These are phyloP conservation scores for Diplotaxis tenuifolia DNA, from an alignment of 345 rosid genomes.

Conservation along the genomic window DNA sequence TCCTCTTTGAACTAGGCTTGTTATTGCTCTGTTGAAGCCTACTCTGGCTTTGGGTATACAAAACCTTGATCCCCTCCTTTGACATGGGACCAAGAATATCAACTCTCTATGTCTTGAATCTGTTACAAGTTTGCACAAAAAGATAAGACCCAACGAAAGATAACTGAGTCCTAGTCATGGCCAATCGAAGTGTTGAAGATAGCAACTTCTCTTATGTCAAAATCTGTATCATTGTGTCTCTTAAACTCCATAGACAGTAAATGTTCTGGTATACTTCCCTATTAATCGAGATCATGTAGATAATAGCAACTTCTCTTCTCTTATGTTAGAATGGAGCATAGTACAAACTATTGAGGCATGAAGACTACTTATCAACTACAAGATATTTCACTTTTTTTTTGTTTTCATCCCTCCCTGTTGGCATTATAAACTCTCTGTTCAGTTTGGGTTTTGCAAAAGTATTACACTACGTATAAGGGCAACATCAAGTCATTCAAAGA, in stretches of 20 bases:
- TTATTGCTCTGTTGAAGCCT: background rate
- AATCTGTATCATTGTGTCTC: background rate
- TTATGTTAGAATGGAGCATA: background rate
- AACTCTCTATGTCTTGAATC: background rate
- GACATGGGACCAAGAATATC: background rate
- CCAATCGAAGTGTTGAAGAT: background rate
- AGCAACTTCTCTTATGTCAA: background rate
- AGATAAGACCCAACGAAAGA: background rate
- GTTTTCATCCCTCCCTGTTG: background rate
- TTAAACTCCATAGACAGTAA: background rate
- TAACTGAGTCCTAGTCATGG: background rate
- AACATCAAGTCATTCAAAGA: constrained; percentile 26
- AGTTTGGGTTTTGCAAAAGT: constrained; percentile 4
- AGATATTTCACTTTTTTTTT: background rate
- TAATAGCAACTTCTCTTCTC: constrained; percentile 6
- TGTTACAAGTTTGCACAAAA: background rate
- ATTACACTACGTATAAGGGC: background rate
- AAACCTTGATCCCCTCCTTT: background rate
- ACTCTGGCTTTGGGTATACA: background rate
- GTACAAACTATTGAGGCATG: background rate
- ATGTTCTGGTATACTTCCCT: constrained; percentile 12
- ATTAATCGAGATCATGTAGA: constrained; percentile 1
- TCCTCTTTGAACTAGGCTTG: background rate
- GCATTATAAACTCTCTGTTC: constrained; percentile 5
- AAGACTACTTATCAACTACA: constrained; percentile 3